Conservation (phyloP, 495 filamentous ascomycete genomes). For the Penicillium ochrochloron region DNA sequence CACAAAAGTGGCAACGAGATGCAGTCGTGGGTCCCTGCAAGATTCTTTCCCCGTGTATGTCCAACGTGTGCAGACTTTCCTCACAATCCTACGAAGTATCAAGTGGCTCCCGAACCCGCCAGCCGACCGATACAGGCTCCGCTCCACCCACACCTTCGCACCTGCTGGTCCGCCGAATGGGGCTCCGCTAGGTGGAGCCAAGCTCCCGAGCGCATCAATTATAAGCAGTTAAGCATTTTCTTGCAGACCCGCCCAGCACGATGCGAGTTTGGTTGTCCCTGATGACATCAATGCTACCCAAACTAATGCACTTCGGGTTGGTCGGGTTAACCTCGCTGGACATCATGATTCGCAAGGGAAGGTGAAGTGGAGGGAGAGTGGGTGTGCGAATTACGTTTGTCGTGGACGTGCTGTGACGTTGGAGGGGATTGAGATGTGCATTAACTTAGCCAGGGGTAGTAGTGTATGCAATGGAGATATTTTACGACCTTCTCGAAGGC, state of each 20-base stretch:
- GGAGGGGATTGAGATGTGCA: neutral
- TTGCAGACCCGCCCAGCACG: conserved; percentile 12
- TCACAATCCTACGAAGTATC: neutral
- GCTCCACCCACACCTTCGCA: conserved; percentile 11
- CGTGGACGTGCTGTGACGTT: neutral
- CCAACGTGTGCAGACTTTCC: neutral
- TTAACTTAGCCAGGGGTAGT: neutral
- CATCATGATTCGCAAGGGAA: neutral
- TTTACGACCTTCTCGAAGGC: neutral
- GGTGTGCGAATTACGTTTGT: neutral
- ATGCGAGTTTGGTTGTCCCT: conserved; percentile 29
- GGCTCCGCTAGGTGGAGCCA: conserved; percentile 23
- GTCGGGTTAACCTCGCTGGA: neutral
- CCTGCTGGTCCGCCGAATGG: conserved; percentile 25
- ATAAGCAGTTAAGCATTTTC: conserved; percentile 33
- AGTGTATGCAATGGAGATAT: neutral
- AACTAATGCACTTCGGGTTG: neutral
- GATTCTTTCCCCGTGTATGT: conserved; percentile 12
- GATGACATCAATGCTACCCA: conserved; percentile 28
- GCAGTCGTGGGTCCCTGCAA: conserved; percentile 25
- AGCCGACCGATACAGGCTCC: conserved; percentile 11
- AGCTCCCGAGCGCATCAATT: conserved; percentile 35
- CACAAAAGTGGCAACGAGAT: conserved; percentile 33
- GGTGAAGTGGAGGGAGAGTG: neutral
- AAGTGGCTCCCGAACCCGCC: conserved; percentile 12